These are phyloP conservation scores for Haplosporangium sp. DNA, from an alignment of 371 early-diverging fungal genomes.

Conservation along the genomic window DNA sequence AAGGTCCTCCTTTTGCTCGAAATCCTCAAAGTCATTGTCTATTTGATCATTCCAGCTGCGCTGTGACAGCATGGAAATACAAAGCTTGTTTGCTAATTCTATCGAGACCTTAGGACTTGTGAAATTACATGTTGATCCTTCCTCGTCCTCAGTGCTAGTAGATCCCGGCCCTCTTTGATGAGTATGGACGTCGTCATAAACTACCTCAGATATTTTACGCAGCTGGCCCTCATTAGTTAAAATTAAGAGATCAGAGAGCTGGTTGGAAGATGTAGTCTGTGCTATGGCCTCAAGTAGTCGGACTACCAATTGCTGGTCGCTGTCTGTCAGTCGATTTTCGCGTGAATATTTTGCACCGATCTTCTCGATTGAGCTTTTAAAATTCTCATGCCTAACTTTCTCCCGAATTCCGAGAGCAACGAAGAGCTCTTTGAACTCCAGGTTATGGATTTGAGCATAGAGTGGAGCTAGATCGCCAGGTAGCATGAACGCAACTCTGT, in stretches of 20 bases:
- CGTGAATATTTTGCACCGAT: background rate
- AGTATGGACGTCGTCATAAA: constrained; percentile 19
- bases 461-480: constrained; percentile 15
- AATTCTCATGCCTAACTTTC: constrained; percentile 9
- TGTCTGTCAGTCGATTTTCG: background rate
- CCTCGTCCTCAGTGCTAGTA: background rate
- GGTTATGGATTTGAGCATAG: constrained; percentile 10
- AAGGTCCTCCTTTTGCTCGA: constrained; percentile 35
- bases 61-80: constrained; percentile 22
- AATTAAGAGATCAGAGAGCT: constrained; percentile 4
- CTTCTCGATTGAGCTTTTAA: constrained; percentile 1
- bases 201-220: constrained; percentile 9
- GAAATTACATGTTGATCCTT: background rate
- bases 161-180: too few species aligned
- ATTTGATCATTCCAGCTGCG: constrained; percentile 16
- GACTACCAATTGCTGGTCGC: constrained; percentile 17
- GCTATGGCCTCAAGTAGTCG: background rate
- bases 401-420: constrained; percentile 27
- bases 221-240: constrained; percentile 12
- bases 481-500: constrained; percentile 22
- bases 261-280: background rate
- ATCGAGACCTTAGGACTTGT: background rate
- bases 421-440: constrained; percentile 15
- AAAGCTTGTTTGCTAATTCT: constrained; percentile 10
- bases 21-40: constrained; percentile 23